Percentiles rank a stretch among this genome's conserved stretches.
Evolutionary conservation across 257 asterid species (phyloP).

Genomic region (Mentha longifolia): DNA sequence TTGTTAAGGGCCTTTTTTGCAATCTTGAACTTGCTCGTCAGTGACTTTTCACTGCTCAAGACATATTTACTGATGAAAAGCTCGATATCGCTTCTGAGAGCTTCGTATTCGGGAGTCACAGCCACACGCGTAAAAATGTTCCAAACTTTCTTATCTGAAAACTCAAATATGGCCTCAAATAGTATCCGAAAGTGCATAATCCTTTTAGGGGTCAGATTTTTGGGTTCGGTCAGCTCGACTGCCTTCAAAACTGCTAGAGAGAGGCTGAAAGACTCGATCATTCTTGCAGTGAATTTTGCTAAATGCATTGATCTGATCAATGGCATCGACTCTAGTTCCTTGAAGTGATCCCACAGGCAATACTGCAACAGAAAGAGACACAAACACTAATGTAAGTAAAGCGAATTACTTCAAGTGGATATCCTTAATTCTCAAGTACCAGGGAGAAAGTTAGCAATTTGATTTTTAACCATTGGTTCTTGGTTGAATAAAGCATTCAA

Average conservation of each 20-base stretch:
- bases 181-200: conserved; percentile 91
- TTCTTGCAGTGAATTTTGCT: conserved; percentile 76
- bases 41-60: conserved; percentile 40
- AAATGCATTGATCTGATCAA: conserved; percentile 87
- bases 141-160: conserved; percentile 75
- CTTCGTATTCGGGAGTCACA: conserved; percentile 66
- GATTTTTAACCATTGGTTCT: neutral
- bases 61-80: conserved; percentile 74
- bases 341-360: conserved; percentile 95
- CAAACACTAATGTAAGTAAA: neutral
- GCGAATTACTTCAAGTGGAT: conserved; percentile 5
- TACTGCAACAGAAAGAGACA: conserved; percentile 50
- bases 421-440: neutral
- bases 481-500: neutral
- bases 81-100: conserved; percentile 69
- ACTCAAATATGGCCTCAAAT: conserved; percentile 72
- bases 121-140: conserved; percentile 84
- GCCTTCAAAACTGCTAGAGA: conserved; percentile 79
- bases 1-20: conserved; percentile 79
- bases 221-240: conserved; percentile 62
- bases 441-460: conserved; percentile 2
- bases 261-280: conserved; percentile 71
- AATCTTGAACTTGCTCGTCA: conserved; percentile 59
- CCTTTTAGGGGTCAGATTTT: conserved; percentile 62
- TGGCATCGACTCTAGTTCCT: conserved; percentile 80